Evolutionary conservation across 1,139 yeast species (phyloP).

Genomic region (Lodderomyces parapsilosis): DNA sequence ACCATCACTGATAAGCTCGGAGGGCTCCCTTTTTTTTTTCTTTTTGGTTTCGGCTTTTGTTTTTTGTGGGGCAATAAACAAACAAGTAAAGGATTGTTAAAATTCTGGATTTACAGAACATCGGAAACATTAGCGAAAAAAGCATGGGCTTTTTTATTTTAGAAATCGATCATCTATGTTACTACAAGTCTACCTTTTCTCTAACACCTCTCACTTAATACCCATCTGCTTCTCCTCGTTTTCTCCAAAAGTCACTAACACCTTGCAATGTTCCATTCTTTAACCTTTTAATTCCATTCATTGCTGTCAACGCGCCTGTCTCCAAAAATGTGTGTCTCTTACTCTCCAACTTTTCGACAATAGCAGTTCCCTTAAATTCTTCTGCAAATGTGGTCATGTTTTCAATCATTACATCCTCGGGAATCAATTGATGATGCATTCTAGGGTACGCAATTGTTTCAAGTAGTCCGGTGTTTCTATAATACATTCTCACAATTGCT

Average conservation of each 20-base stretch:
- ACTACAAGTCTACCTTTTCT: too few species aligned
- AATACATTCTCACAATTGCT: slow-evolving; percentile 66
- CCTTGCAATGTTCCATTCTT: slow-evolving; percentile 26
- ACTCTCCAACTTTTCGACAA: slow-evolving; percentile 16
- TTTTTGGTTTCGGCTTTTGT: neutral
- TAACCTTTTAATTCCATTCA: slow-evolving; percentile 39
- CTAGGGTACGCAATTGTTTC: slow-evolving; percentile 77
- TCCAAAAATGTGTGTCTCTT: slow-evolving; percentile 32
- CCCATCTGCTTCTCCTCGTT: slow-evolving; percentile 43
- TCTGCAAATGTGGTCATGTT: slow-evolving; percentile 29
- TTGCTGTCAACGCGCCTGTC: slow-evolving; percentile 40
- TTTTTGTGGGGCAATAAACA: neutral
- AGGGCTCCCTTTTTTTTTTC: too few species aligned
- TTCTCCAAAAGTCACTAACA: slow-evolving; percentile 48
- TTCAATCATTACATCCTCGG: slow-evolving; percentile 67
- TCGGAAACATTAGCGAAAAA: too few species aligned
- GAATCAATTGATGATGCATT: slow-evolving; percentile 85
- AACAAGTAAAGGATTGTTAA: too few species aligned
- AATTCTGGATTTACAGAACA: too few species aligned
- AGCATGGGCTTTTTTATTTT: too few species aligned
- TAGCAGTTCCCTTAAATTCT: slow-evolving; percentile 19
- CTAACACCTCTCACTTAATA: slow-evolving; percentile 20
- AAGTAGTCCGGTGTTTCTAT: slow-evolving; percentile 56
- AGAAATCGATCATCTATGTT: too few species aligned
- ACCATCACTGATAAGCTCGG: too few species aligned